Conservation (phyloP, 2,329 filamentous ascomycete genomes). For the Incumbomyces delicatus region DNA sequence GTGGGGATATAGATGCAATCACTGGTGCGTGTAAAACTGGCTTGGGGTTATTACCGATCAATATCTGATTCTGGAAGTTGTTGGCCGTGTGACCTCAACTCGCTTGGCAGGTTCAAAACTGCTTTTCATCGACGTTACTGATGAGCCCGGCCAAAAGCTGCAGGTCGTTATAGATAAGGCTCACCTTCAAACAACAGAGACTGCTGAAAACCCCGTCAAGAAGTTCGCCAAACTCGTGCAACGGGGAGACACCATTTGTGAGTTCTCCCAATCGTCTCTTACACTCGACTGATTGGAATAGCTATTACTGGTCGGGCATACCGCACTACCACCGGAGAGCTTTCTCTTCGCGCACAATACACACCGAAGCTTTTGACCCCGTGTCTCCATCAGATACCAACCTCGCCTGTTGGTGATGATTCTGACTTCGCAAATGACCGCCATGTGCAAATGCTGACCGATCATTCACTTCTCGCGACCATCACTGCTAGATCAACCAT, state of each 20-base stretch:
- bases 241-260: constrained; percentile 76
- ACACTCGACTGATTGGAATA: constrained; percentile 23
- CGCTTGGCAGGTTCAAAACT: constrained; percentile 67
- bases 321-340: constrained; percentile 61
- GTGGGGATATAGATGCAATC: background rate
- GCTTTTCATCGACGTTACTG: constrained; percentile 70
- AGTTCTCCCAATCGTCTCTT: constrained; percentile 29
- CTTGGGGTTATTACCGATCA: background rate
- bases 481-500: constrained; percentile 66
- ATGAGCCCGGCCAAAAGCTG: constrained; percentile 53
- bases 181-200: constrained; percentile 37
- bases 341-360: constrained; percentile 59
- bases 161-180: constrained; percentile 54
- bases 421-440: constrained; percentile 58
- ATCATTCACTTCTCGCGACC: constrained; percentile 56
- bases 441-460: constrained; percentile 78
- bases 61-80: constrained; percentile 25
- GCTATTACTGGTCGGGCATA: constrained; percentile 62
- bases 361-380: constrained; percentile 67
- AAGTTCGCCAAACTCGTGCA: constrained; percentile 57
- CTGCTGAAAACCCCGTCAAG: constrained; percentile 26
- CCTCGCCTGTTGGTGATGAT: constrained; percentile 22
- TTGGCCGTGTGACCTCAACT: constrained; percentile 65
- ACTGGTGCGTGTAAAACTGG: background rate
- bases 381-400: constrained; percentile 68